These are phyloP conservation scores for Talaromyces piceae DNA, from an alignment of 2,329 filamentous ascomycete species.

Conservation along the genomic window DNA sequence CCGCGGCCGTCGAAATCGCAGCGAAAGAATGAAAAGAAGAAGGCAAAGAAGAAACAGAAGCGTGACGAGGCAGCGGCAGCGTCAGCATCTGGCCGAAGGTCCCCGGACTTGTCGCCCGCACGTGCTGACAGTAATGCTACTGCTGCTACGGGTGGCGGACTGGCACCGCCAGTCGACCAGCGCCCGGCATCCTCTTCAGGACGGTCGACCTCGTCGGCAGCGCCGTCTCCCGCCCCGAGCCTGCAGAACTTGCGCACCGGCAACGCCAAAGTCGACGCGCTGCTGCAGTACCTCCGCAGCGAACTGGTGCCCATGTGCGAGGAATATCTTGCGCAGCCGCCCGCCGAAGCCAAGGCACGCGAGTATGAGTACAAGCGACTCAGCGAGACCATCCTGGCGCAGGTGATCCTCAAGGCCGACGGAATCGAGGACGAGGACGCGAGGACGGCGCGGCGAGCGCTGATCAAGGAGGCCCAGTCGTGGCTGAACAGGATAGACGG, in stretches of 20 bases:
- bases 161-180: slow-evolving; percentile 9
- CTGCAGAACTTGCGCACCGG: slow-evolving; percentile 25
- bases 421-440: slow-evolving; percentile 61
- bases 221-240: slow-evolving; percentile 28
- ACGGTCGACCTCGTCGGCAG: slow-evolving; percentile 6
- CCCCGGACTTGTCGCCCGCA: not conserved
- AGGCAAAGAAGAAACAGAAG: slow-evolving; percentile 17
- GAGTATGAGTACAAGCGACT: slow-evolving; percentile 39
- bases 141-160: not conserved
- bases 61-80: slow-evolving; percentile 1
- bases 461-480: slow-evolving; percentile 37
- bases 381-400: slow-evolving; percentile 36
- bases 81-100: not conserved
- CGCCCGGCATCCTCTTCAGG: slow-evolving; percentile 11
- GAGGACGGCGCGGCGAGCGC: slow-evolving; percentile 40
- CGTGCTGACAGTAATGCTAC: not conserved
- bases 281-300: slow-evolving; percentile 30
- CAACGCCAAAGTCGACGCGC: slow-evolving; percentile 31
- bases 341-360: slow-evolving; percentile 31
- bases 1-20: slow-evolving; percentile 10
- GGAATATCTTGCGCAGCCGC: slow-evolving; percentile 32
- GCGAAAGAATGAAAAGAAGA: slow-evolving; percentile 15
- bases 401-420: slow-evolving; percentile 52
- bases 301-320: slow-evolving; percentile 33
- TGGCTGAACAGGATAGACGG: slow-evolving; percentile 33